These are phyloP conservation scores for Septoria petroselini DNA, from an alignment of 2,329 filamentous ascomycete species.

Conservation along the genomic window DNA sequence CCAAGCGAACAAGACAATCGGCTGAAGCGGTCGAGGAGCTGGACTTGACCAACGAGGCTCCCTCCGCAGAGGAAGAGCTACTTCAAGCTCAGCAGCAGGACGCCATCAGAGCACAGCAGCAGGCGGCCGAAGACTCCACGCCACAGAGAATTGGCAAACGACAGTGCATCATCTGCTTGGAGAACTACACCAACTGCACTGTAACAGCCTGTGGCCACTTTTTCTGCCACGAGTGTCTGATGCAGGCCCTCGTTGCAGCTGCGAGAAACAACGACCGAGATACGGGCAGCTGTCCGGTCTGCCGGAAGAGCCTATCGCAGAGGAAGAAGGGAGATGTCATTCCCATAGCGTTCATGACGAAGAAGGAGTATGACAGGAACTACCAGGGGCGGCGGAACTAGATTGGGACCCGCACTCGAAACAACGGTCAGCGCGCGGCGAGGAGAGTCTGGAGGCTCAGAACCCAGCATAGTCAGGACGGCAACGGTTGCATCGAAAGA, in stretches of 20 bases:
- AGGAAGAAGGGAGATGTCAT: slow-evolving; percentile 26
- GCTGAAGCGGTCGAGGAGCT: slow-evolving; percentile 21
- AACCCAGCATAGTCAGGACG: too few species aligned
- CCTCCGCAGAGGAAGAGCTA: slow-evolving; percentile 37
- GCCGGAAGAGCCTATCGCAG: slow-evolving; percentile 24
- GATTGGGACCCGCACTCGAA: too few species aligned
- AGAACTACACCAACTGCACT: slow-evolving; percentile 58
- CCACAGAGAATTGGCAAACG: slow-evolving; percentile 43
- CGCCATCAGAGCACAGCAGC: slow-evolving; percentile 29
- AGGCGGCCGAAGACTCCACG: slow-evolving; percentile 27
- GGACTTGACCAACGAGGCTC: slow-evolving; percentile 24
- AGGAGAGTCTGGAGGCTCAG: too few species aligned
- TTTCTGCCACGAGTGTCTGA: slow-evolving; percentile 62
- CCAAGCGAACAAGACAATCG: slow-evolving; percentile 2
- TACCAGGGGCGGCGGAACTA: neutral
- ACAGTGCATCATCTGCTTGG: slow-evolving; percentile 65
- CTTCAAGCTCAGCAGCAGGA: slow-evolving; percentile 32
- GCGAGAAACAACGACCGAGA: slow-evolving; percentile 50
- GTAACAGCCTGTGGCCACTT: slow-evolving; percentile 61
- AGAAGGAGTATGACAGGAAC: slow-evolving; percentile 22
- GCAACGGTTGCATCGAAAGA: too few species aligned
- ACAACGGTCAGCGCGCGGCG: too few species aligned
- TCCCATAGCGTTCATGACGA: slow-evolving; percentile 29
- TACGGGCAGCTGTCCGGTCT: slow-evolving; percentile 48
- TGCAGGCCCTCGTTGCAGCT: slow-evolving; percentile 57